Evolutionary conservation across 306 rosid genomes (phyloP), one percentile per base, ranked within the genome.

Genomic region (Senna tora): DNA sequence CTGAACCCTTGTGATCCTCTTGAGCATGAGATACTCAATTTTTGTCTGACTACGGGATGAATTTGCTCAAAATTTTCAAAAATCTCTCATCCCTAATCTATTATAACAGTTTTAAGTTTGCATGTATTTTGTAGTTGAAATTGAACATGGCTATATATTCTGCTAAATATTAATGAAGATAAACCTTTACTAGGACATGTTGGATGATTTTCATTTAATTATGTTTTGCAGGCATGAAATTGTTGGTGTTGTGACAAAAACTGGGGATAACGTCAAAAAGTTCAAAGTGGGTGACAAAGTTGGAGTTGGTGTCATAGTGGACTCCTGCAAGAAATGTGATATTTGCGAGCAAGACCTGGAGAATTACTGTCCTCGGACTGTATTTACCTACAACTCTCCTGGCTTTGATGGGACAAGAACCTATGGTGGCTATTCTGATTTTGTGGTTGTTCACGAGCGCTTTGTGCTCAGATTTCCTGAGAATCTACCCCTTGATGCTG

Each of bases 261-360:
- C 65, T 51, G 98, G 98, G 65, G 84, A 45, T 2, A 86, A 86
- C 60, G 97, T 91, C 85, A 77, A 69, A 5, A 87, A 79, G 42
- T 93, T 90, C 85, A 82, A 79, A 75, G 92, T 20, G 41, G 98
- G 98, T 9, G 96, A 93, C 41, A 86, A 62, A 41, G 98, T 91
- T 33, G 98, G 98, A 63, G 97, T 93, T n/a, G 97, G 98, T 43
- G 96, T 90, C 41, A 53, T 93, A 3, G 93, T 89, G 15, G 94
- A 87, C 9, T 89, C 97, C 36, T 93, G 98, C 81, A 82, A 71
- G 80, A 74, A 42, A 46, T 93, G 98, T 41, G 96, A 93, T 67
- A 41, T 4, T 55, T 93, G 98, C 81, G 59, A 88, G 19, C 92
- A 93, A 64, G 92, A 84, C 78, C 74, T 84, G 64, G 97, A 93